Evolutionary conservation across 345 rosid genomes (phyloP).

Genomic region (Psidium friedrichsthalianum): DNA sequence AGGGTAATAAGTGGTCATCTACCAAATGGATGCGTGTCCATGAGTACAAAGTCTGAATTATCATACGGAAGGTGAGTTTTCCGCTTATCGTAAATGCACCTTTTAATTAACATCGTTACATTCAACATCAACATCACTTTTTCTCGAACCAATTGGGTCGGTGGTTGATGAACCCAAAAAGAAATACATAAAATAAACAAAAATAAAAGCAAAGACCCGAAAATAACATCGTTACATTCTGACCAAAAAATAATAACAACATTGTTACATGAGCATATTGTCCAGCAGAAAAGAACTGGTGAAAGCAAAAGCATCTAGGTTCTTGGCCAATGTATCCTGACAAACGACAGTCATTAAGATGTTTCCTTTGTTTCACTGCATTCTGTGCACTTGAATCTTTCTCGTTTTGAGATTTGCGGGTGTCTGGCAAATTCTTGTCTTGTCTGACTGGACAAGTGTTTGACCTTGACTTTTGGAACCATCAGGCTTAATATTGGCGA

Average conservation of each 20-base stretch:
- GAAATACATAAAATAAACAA: too few relatives aligned
- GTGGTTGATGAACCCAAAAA: too few relatives aligned
- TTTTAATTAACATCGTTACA: background rate
- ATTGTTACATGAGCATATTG: background rate
- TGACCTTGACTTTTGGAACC: background rate
- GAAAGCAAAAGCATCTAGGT: background rate
- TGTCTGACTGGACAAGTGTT: background rate
- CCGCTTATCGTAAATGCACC: background rate
- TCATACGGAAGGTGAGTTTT: constrained; percentile 16
- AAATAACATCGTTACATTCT: background rate
- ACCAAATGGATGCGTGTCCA: constrained; percentile 89
- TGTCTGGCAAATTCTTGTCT: background rate
- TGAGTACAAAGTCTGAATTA: constrained; percentile 47
- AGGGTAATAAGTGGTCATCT: constrained; percentile 95
- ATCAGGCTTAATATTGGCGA: background rate
- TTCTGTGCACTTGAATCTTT: background rate
- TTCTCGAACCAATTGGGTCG: too few relatives aligned
- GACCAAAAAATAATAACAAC: background rate
- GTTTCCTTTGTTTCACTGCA: background rate
- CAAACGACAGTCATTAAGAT: background rate
- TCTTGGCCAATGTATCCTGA: background rate
- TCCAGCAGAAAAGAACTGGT: background rate
- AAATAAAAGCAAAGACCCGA: too few relatives aligned
- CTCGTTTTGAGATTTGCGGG: background rate
- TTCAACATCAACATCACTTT: background rate